Evolutionary conservation across 345 rosid species (phyloP).

Genomic region (Rhodomyrtus tomentosa): DNA sequence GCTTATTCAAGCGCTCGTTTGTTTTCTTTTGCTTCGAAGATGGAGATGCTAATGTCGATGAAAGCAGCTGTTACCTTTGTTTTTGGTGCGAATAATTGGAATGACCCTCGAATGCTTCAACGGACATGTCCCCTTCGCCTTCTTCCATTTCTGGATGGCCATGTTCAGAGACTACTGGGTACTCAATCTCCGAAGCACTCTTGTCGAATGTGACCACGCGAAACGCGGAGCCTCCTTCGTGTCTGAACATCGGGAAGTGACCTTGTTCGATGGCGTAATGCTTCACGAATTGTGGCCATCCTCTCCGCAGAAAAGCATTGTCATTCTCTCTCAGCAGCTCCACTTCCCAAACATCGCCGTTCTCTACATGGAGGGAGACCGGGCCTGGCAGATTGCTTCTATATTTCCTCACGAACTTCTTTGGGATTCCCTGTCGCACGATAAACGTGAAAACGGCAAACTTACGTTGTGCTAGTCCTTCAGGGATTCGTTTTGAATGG

Average conservation of each 20-base stretch:
- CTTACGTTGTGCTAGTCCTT: background rate
- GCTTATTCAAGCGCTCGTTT: background rate
- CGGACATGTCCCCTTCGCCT: background rate
- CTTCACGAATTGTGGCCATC: conserved; percentile 1
- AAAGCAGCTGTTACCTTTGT: background rate
- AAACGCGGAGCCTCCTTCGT: background rate
- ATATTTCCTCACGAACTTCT: conserved; percentile 5
- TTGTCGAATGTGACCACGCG: conserved; percentile 1
- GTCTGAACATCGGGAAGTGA: conserved; percentile 1
- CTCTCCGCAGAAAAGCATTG: background rate
- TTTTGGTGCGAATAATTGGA: background rate
- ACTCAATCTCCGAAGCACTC: conserved; percentile 2
- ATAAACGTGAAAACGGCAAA: background rate
- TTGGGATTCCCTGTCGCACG: conserved; percentile 9
- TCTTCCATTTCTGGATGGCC: background rate
- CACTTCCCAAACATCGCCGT: conserved; percentile 6
- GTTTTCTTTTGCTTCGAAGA: background rate
- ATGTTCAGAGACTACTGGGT: background rate
- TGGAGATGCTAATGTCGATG: background rate
- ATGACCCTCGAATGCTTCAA: background rate
- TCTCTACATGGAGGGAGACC: background rate
- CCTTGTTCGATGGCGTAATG: conserved; percentile 2
- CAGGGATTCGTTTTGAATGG: no score
- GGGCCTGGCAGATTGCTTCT: background rate
- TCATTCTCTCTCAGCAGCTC: background rate